Conservation (phyloP, 1,284 basidiomycete species). For the Ustilago shanxiensis region DNA sequence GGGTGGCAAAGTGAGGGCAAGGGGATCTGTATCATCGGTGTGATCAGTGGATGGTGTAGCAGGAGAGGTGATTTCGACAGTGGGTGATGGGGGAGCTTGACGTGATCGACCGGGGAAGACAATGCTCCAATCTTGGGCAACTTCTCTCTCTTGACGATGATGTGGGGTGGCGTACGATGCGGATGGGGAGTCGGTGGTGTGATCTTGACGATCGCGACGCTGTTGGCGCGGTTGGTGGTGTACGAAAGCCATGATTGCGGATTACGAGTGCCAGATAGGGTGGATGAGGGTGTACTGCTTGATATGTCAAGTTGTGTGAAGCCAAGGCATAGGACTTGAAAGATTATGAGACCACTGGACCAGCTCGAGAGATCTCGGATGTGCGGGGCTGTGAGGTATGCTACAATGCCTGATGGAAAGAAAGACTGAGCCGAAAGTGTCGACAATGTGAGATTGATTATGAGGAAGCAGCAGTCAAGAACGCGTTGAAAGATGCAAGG, state of each 20-base stretch:
- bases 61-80: neutral
- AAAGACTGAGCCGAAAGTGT: neutral
- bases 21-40: conserved; percentile 19
- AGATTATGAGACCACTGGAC: too few relatives aligned
- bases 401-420: neutral
- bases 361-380: too few relatives aligned
- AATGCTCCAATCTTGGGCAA: conserved; percentile 47
- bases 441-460: too few relatives aligned
- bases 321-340: neutral
- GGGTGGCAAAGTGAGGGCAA: conserved; percentile 41
- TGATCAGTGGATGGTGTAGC: conserved; percentile 12
- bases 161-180: conserved; percentile 12
- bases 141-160: conserved; percentile 20
- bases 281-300: neutral
- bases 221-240: conserved; percentile 52
- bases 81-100: conserved; percentile 20
- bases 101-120: conserved; percentile 48
- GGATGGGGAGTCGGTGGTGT: conserved; percentile 15
- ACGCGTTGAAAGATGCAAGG: neutral
- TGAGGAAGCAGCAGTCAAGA: too few relatives aligned
- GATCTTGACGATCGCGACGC: conserved; percentile 32
- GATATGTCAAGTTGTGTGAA: neutral
- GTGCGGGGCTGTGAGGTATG: neutral
- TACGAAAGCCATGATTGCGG: conserved; percentile 41
- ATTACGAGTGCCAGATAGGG: neutral